Base-by-base conservation (phyloP, 192 early-diverging fungal species). In the Coemansia sp. region DNA sequence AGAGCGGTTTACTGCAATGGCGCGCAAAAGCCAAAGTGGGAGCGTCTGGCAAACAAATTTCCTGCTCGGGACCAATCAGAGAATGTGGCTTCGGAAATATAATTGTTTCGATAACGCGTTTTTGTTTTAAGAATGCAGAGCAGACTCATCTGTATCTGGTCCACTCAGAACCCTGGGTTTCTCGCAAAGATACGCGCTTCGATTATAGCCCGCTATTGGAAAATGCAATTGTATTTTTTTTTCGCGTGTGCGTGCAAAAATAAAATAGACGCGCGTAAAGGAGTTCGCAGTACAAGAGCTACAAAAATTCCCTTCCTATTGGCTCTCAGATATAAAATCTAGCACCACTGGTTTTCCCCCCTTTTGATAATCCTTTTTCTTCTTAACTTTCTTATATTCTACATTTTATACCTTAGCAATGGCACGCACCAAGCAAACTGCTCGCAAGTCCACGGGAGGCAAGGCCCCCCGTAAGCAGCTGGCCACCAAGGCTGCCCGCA, bases 371-470 rank as follows among this genome's bases (percentile, higher is more conserved):
- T 20, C 48, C 30, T 50, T 18, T 50, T 31, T 50, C 35, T 18
- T 50, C 44, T 46, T 21, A 7, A 30, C 16, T 16, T 49, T 30
- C 31, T 23, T 50, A 16, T 50, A 26, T 37, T 45, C 33, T 20
- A 56, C 49, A 16, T 61, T 43, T 37, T 28, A 47, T 26, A 26
- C 23, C 40, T 13, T 23, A 37, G 13, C 43, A 55, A 65, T 57
- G 63, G 50, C 55, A 30, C 49, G 49, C 51, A 57, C 49, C 48
- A 57, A 52, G 35, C 59, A 53, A 43, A 53, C 94, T 57, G 94
- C 95, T 42, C 90, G 95, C 79, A 98, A 98, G 82, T 96, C 94
- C 45, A 98, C 96, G 57, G 96, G 96, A 80, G 96, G 96, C 68
- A 98, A 98, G 80, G 94, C 94, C 20, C 96, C 96, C 47, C 87